Conservation (phyloP, 1,139 yeast genomes). For the Pichia cactophila region DNA sequence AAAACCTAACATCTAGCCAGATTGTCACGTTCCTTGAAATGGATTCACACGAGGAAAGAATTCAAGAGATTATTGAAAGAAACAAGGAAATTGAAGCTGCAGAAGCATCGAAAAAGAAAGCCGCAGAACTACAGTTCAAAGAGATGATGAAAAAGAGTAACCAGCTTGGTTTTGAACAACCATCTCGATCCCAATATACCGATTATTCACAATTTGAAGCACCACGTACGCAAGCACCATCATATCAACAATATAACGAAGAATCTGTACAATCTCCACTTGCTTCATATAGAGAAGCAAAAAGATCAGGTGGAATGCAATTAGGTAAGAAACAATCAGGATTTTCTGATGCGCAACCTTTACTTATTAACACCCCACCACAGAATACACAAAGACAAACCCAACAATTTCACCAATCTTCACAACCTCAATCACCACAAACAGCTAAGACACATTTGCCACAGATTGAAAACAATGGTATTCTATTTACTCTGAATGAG, state of each 20-base stretch:
- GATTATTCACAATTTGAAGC: constrained; percentile 12
- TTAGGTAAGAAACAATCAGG: constrained; percentile 55
- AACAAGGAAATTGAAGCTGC: constrained; percentile 96
- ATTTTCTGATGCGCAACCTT: constrained; percentile 22
- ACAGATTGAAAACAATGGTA: constrained; percentile 59
- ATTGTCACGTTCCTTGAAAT: constrained; percentile 86
- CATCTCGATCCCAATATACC: constrained; percentile 8
- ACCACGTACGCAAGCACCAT: neutral
- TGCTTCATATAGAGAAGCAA: constrained; percentile 22
- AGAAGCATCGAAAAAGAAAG: constrained; percentile 94
- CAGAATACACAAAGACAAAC: constrained; percentile 8
- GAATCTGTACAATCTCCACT: constrained; percentile 9
- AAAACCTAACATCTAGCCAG: constrained; percentile 74
- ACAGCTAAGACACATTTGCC: constrained; percentile 24
- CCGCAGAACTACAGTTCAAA: constrained; percentile 87
- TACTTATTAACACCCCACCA: constrained; percentile 21
- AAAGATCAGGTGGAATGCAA: constrained; percentile 67
- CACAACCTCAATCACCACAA: constrained; percentile 8
- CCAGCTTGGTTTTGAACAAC: constrained; percentile 25
- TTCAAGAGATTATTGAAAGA: constrained; percentile 94
- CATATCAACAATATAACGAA: neutral
- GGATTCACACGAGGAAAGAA: constrained; percentile 98
- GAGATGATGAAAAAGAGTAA: constrained; percentile 61
- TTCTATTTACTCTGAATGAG: constrained; percentile 71
- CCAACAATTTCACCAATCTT: constrained; percentile 1